Evolutionary conservation across 2,329 filamentous ascomycete genomes (phyloP), one percentile per base, ranked within the genome.

Genomic region (Fusarium kyushuense): DNA sequence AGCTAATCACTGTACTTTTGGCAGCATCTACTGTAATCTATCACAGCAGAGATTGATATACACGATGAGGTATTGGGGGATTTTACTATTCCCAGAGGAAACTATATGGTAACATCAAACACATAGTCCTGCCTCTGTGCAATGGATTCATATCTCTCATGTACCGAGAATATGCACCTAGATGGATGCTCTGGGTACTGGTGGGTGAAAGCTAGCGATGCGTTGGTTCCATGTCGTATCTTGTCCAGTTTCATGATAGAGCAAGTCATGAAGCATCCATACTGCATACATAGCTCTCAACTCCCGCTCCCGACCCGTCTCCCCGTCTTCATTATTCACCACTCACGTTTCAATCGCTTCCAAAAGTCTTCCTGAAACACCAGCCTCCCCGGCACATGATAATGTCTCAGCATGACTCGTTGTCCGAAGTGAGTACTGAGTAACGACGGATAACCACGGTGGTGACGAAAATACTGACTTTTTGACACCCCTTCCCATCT

Each of bases 321-420:
- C 43, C 40, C 47, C 30, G 38, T 21, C 48, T 43, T 51, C 38
- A 35, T 30, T 23, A 5, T 47, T 48, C 55, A 48, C 65, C 53
- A 63, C 42, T 51, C 47, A 48, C 19, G 29, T 41, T 64, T 51
- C 57, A 57, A 48, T 58, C 49, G 40, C 45, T 65, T 53, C 60
- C 46, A 64, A 58, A 62, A 51, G 51, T 33, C 45, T 54, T 55
- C 63, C 62, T 69, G 57, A 65, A 70, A 70, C 62, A 63, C 48
- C 57, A 67, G 46, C 62, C 25, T 56, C 48, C 47, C 49, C 32
- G 62, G 38, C 25, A 59, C 41, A 54, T 46, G 36, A 43, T 40
- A 48, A 55, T 63, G 38, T 52, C 61, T 63, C 41, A 47, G 46
- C 66, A 69, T 69, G 67, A 67, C 67, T 69, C 67, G 67, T 32